Base-by-base conservation (phyloP, 345 rosid species). In the Acer yangbiense region DNA sequence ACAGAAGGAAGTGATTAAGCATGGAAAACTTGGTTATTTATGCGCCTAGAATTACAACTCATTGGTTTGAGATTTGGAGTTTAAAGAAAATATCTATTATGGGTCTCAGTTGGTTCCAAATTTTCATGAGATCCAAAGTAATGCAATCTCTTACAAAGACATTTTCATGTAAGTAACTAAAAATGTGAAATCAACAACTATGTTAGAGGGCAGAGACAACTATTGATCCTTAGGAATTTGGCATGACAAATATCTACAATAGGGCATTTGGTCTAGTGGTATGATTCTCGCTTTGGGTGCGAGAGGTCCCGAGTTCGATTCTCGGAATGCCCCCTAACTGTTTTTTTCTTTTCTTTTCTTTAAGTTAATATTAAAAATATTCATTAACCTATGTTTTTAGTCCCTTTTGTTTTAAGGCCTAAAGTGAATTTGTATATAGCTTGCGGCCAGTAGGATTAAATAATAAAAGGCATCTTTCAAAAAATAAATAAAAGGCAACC, bases 201-300 rank as follows among this genome's bases (percentile, higher is more conserved):
- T 21, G 35, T 55, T n/a, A 25, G 8, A 50, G 16, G 23, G 41
- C 43, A 23, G 14, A 23, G 12, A 50, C 43, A 44, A 20, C 44
- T 68, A 18, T 50, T 50, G 61, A 50, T 48, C 35, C 58, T 23
- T 9, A 1, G 7, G n/a, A 46, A 46, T 46, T 46, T 46, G 14
- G 46, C 46, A 48, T 20, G 17, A 75, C 60, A 39, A 67, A 41
- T 17, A 55, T 4, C 57, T 55, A 54, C 13, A 66, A 29, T 0
- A 17, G 87, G 94, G 90, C 90, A 89, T 87, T 88, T 90, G 90
- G 94, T 90, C 83, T 87, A 87, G 83, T 91, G 93, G 94, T 87
- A 90, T 88, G 93, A 89, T 91, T 90, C 93, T 93, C 80, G 89
- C 92, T 93, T 89, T 85, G 93, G 96, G 94, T 88, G 94, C 87